phyloP scores from a whole-genome alignment of 139 green algal species.

The Chlorella sp. region DNA sequence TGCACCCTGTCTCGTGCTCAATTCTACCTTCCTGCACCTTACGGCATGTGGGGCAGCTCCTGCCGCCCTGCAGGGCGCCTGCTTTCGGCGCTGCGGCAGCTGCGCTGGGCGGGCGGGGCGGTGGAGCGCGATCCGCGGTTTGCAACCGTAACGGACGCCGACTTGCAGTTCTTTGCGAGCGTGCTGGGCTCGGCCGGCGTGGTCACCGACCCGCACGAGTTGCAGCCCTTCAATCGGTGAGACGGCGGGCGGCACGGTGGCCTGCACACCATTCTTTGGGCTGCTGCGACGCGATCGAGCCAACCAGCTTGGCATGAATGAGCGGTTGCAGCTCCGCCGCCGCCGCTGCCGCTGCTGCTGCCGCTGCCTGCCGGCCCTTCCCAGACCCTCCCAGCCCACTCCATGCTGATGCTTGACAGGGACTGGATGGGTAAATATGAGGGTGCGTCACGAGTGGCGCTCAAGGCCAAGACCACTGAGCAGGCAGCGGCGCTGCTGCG shows the following conservation, averaged over 20 bases:
- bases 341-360: not conserved
- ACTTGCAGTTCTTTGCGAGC: slow-evolving; percentile 54
- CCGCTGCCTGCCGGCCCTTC: too few relatives aligned
- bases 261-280: too few relatives aligned
- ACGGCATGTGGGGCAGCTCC: not conserved
- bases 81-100: not conserved
- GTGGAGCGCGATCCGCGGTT: slow-evolving; percentile 1
- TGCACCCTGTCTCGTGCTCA: too few relatives aligned
- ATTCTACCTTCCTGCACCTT: too few relatives aligned
- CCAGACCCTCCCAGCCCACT: not conserved
- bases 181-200: slow-evolving; percentile 73
- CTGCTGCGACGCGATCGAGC: too few relatives aligned
- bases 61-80: not conserved
- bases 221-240: slow-evolving; percentile 78
- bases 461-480: slow-evolving; percentile 69
- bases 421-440: slow-evolving; percentile 95
- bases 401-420: slow-evolving; percentile 29
- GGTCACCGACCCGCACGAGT: slow-evolving; percentile 65
- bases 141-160: not conserved
- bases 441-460: slow-evolving; percentile 62
- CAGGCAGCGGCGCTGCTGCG: slow-evolving; percentile 81
- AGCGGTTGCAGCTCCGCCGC: too few relatives aligned
- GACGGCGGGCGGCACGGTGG: not conserved
- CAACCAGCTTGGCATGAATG: not conserved
- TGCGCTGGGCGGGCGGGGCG: not conserved